Evolutionary conservation across 1,139 yeast genomes (phyloP).

Genomic region (Suhomyces terraborum): DNA sequence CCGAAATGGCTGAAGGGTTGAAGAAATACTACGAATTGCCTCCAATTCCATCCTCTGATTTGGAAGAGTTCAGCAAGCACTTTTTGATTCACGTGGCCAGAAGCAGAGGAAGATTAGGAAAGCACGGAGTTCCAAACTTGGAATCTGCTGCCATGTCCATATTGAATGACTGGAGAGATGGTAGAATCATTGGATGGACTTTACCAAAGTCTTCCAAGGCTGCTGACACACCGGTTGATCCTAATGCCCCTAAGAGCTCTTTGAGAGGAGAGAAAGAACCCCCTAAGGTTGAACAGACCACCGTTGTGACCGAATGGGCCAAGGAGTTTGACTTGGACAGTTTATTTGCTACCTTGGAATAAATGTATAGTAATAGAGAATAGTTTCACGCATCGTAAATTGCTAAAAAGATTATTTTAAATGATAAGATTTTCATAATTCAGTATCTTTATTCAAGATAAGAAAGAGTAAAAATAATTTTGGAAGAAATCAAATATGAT

Average conservation of each 20-base stretch:
- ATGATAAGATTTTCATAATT: no score
- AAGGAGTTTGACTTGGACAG: constrained; percentile 92
- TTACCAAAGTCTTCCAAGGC: constrained; percentile 68
- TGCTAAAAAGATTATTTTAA: no score
- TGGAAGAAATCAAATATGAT: no score
- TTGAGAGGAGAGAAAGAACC: constrained; percentile 50
- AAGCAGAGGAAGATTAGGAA: constrained; percentile 86
- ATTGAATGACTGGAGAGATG: constrained; percentile 96
- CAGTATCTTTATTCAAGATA: no score
- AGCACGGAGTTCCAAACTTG: constrained; percentile 90
- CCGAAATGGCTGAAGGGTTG: constrained; percentile 76
- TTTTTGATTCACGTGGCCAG: constrained; percentile 92
- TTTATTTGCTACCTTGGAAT: constrained; percentile 42
- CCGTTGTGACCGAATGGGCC: constrained; percentile 89
- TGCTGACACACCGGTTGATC: constrained; percentile 24
- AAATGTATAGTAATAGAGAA: constrained; percentile 5
- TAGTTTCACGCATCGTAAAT: no score
- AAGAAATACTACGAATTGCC: constrained; percentile 76
- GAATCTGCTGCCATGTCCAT: constrained; percentile 82
- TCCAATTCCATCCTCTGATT: constrained; percentile 66
- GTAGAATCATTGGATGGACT: constrained; percentile 90
- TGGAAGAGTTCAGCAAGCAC: constrained; percentile 73
- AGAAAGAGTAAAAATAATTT: no score
- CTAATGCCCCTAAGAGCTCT: constrained; percentile 45
- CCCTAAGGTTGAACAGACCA: constrained; percentile 67